Evolutionary conservation across 208 protist species (phyloP), one percentile per base, ranked within the genome.

Genomic region (Novymonas esmeraldas): DNA sequence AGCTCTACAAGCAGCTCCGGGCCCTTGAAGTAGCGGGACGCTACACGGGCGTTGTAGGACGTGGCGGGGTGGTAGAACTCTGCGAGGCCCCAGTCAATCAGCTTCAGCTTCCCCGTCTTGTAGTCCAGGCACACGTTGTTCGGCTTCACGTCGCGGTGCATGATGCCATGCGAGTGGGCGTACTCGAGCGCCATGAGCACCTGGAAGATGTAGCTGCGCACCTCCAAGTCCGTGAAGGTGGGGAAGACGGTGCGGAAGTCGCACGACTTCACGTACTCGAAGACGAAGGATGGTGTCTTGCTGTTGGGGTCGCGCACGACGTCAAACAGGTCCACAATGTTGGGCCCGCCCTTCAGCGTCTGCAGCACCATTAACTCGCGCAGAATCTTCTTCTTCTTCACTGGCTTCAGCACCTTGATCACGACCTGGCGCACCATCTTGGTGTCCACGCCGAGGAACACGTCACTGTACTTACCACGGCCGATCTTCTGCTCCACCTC

Each of bases 341-440:
- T 99, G 2, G 97, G 90, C 11, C 99, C 98, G 22, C 97, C 98
- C 33, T 90, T 81, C 2, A 99, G 85, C 62, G 99, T 99, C 76
- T 99, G 88, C 42, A 99, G 82, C 46, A 99, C 99, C 79, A 98
- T 98, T 39, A 99, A 94, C 76, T 99, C 98, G 46, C 98, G 90
- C 41, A 99, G 97, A 70, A 99, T 99, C 76, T 99, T 99, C 87
- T 99, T 99, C 74, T 99, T 99, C 78, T 99, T 99, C 2, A 99
- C 98, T 6, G 98, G 98, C 76, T 99, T 99, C 31, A 99, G 87
- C 39, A 99, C 97, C 85, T 99, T 99, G 55, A 99, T 98, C 1
- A 99, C 96, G 51, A 98, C 97, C 39, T 88, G 79, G n/a, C 88
- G 79, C 39, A 78, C 78, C 20, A 87, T 82, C 24, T 86, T 83